Evolutionary conservation across 331 rosid genomes (phyloP).

Genomic region (Acacia pycnantha): DNA sequence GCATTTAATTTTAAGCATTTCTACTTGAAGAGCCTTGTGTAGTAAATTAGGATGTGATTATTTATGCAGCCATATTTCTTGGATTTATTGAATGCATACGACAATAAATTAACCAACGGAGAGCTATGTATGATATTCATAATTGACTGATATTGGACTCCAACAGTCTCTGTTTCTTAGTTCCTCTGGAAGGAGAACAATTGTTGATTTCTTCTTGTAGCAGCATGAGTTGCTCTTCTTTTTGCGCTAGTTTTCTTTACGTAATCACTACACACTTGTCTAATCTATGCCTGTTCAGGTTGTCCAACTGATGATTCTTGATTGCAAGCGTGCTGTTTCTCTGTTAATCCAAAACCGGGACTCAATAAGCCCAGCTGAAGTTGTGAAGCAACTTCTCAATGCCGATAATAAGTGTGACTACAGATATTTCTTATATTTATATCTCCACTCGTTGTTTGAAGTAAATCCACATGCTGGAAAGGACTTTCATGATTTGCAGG

Average conservation of each 20-base stretch:
- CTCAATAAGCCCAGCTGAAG: constrained; percentile 65
- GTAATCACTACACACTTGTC: not conserved
- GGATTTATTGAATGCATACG: constrained; percentile 23
- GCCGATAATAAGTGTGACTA: constrained; percentile 54
- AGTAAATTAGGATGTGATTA: constrained; percentile 5
- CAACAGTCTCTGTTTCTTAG: constrained; percentile 18
- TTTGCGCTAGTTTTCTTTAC: constrained; percentile 6
- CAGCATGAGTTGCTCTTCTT: not conserved
- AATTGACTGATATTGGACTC: constrained; percentile 27
- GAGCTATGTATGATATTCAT: constrained; percentile 5
- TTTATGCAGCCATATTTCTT: constrained; percentile 17
- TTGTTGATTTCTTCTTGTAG: constrained; percentile 17
- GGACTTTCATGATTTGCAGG: constrained; percentile 89
- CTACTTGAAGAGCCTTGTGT: constrained; percentile 12
- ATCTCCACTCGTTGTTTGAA: constrained; percentile 82
- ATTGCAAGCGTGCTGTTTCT: constrained; percentile 75
- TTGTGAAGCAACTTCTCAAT: constrained; percentile 65
- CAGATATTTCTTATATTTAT: constrained; percentile 70
- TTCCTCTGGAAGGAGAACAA: not conserved
- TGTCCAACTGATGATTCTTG: constrained; percentile 74
- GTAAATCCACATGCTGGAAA: constrained; percentile 76
- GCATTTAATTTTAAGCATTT: constrained; percentile 19
- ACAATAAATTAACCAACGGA: constrained; percentile 26
- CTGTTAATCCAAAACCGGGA: constrained; percentile 67
- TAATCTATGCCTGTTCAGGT: constrained; percentile 48